Conservation (phyloP, 1,139 yeast genomes). For the Nakaseomyces kungkrabaensis region DNA sequence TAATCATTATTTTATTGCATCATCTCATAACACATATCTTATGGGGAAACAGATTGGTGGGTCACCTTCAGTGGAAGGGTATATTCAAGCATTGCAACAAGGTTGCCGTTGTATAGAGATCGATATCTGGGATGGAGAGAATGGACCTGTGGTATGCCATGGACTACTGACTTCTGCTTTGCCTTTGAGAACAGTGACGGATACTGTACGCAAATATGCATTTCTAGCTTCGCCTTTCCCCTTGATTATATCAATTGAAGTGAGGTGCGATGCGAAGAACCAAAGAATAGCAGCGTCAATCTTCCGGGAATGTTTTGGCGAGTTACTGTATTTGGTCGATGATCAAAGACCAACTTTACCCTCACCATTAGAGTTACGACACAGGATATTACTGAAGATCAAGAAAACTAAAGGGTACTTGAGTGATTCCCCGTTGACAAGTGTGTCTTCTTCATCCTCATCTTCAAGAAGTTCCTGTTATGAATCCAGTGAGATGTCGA, state of each 20-base stretch:
- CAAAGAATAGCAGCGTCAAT: slow-evolving; percentile 50
- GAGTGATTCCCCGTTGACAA: neutral
- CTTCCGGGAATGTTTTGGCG: slow-evolving; percentile 50
- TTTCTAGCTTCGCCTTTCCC: slow-evolving; percentile 81
- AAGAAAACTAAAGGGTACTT: slow-evolving; percentile 39
- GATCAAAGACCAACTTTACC: slow-evolving; percentile 38
- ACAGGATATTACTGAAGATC: slow-evolving; percentile 65
- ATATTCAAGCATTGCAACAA: slow-evolving; percentile 75
- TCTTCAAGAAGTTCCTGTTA: slow-evolving; percentile 15
- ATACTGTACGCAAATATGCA: slow-evolving; percentile 70
- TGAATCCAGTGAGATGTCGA: slow-evolving; percentile 8
- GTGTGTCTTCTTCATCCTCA: slow-evolving; percentile 8
- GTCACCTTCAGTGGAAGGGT: slow-evolving; percentile 84
- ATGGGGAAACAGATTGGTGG: slow-evolving; percentile 88
- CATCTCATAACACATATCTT: slow-evolving; percentile 90
- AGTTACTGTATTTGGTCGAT: slow-evolving; percentile 34
- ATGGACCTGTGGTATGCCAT: slow-evolving; percentile 82
- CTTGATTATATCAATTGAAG: slow-evolving; percentile 75
- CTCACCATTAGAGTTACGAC: slow-evolving; percentile 60
- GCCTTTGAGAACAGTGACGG: slow-evolving; percentile 57
- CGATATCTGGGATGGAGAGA: slow-evolving; percentile 87
- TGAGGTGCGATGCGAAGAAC: slow-evolving; percentile 59
- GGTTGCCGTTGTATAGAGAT: slow-evolving; percentile 92
- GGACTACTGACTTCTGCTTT: slow-evolving; percentile 79
- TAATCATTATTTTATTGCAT: slow-evolving; percentile 78